Percentiles rank a stretch among this genome's conserved stretches.
Evolutionary conservation across 345 rosid genomes (phyloP).

Genomic region (Moringa oleifera): DNA sequence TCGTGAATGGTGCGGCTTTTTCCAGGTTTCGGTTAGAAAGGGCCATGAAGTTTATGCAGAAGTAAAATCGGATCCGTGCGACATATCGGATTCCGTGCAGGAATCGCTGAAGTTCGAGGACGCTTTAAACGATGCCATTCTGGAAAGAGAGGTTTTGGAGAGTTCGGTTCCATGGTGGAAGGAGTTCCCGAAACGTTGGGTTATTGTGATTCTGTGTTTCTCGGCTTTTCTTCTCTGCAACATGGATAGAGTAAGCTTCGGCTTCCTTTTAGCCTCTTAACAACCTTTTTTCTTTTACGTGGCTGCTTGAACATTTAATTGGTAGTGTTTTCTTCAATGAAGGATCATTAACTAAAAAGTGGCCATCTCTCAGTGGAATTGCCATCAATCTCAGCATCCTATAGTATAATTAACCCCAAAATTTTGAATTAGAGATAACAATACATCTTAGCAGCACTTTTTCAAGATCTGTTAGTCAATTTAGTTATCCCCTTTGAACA

Average conservation of each 20-base stretch:
- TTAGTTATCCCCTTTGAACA: conserved; percentile 20
- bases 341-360: too few relatives aligned
- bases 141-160: conserved; percentile 11
- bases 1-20: conserved; percentile 20
- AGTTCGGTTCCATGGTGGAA: conserved; percentile 69
- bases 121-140: conserved; percentile 23
- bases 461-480: not conserved
- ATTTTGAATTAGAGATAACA: too few relatives aligned
- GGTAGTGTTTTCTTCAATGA: too few relatives aligned
- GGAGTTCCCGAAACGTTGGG: conserved; percentile 87
- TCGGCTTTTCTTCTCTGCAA: conserved; percentile 86
- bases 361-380: too few relatives aligned
- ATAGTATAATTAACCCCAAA: not conserved
- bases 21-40: conserved; percentile 41
- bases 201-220: conserved; percentile 77
- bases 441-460: not conserved
- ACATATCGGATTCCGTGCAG: conserved; percentile 21
- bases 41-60: conserved; percentile 29
- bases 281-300: not conserved
- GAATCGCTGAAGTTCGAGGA: conserved; percentile 32
- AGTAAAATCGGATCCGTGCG: conserved; percentile 20
- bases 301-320: not conserved
- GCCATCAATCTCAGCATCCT: too few relatives aligned
- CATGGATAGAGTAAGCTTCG: conserved; percentile 71
- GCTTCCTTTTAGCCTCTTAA: conserved; percentile 3